phyloP scores from a whole-genome alignment of 164 flowering plant genomes.

The Cinnamomum micranthum region DNA sequence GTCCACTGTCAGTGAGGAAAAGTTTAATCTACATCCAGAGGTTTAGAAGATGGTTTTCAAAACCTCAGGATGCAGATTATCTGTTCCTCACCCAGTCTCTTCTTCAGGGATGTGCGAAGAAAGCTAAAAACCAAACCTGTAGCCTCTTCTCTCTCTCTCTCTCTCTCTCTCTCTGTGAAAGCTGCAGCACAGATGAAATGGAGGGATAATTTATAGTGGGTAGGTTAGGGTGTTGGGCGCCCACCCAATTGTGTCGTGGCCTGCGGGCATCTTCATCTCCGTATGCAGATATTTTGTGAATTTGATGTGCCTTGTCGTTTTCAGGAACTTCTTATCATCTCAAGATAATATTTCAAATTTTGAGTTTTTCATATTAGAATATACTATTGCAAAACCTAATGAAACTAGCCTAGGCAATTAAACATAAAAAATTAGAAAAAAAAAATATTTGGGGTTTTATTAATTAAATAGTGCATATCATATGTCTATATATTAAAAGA shows the following conservation, averaged over 20 bases:
- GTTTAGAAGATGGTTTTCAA: background rate
- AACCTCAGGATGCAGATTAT: conserved; percentile 19
- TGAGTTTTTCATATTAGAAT: background rate
- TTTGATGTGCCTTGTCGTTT: background rate
- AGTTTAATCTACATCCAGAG: conserved; percentile 16
- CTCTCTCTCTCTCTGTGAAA: background rate
- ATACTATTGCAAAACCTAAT: background rate
- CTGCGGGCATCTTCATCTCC: background rate
- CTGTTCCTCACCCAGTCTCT: conserved; percentile 5
- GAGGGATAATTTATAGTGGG: background rate
- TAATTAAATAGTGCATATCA: too few species aligned
- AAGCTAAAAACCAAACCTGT: background rate
- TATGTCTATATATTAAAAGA: too few species aligned
- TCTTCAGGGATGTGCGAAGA: background rate
- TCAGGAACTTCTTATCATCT: background rate
- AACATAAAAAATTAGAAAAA: too few species aligned
- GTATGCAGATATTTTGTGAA: background rate
- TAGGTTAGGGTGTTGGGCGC: background rate
- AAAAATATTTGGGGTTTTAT: too few species aligned
- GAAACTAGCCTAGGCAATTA: too few species aligned
- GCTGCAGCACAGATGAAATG: background rate
- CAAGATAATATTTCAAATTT: background rate
- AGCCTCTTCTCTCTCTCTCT: background rate
- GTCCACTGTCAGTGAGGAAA: conserved; percentile 5
- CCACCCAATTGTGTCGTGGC: background rate